Base-by-base conservation (phyloP, 2,329 filamentous ascomycete genomes). In the Talaromyces sp. region DNA sequence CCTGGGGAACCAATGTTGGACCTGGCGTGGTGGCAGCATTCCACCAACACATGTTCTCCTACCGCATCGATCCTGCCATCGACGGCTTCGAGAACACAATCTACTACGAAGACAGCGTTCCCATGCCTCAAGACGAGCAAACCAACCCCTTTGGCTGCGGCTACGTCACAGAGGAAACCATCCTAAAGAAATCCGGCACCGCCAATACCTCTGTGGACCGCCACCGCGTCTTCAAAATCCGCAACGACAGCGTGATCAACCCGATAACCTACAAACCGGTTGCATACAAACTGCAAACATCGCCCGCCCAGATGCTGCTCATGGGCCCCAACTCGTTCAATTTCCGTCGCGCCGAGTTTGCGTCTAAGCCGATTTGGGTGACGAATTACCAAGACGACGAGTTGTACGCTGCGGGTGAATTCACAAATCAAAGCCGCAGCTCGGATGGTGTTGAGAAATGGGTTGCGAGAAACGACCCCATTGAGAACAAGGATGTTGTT, bases 11-110 rank as follows among this genome's bases (percentile, higher is more conserved):
- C 0, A 83, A 89, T 47, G 86, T 90, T 5, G 85, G 88, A 62
- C 87, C 87, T 0, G 87, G 87, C 44, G 86, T 88, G 9, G 79
- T 91, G 1, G 88, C 86, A 1, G 78, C 82, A 1, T 85, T 89
- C 71, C 89, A 92, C 70, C 89, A 92, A 71, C 89, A 92, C 73
- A 88, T 91, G 67, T 91, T 92, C 75, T 85, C 82, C 36, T 78
- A 87, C 0, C 83, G 85, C 15, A 80, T 87, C 4, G 85, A 87
- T 66, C 84, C 85, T 7, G 83, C 83, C 64, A 75, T 86, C 27
- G 84, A 84, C 56, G 85, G 85, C 0, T 75, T 77, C 44, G 73
- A 76, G n/a, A 85, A 85, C 69, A 76, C 80, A 0, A 73, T 85
- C 13, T 74, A 82, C 55, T 79, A 87, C 65, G 80, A 83, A 51